These are phyloP conservation scores for Leishmania turanica DNA, from an alignment of 208 protist species.

Conservation along the genomic window DNA sequence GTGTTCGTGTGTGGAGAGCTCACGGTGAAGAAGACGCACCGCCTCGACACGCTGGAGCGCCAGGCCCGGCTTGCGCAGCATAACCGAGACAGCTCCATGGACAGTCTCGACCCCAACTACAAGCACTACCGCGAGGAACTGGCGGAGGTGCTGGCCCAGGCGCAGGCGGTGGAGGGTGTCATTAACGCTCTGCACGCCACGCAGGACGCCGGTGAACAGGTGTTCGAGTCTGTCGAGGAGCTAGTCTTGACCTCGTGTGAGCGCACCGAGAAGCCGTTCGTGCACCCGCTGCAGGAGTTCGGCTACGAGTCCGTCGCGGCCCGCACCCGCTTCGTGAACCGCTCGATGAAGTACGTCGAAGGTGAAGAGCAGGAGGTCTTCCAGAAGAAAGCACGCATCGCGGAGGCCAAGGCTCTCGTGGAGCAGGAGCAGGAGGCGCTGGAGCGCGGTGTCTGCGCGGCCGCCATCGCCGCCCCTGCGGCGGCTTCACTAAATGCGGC, in stretches of 20 bases:
- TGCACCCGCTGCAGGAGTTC: constrained; percentile 85
- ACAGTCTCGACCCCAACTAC: constrained; percentile 87
- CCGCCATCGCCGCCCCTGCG: constrained; percentile 1
- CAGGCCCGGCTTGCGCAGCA: constrained; percentile 77
- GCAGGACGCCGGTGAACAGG: constrained; percentile 78
- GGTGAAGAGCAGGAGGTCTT: constrained; percentile 78
- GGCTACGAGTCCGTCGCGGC: constrained; percentile 65
- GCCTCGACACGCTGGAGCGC: constrained; percentile 84
- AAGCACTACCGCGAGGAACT: constrained; percentile 69
- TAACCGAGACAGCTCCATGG: constrained; percentile 83
- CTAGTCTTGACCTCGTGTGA: constrained; percentile 49
- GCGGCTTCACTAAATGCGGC: constrained; percentile 5
- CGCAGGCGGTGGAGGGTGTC: constrained; percentile 76
- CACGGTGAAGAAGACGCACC: constrained; percentile 87
- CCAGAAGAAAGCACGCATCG: constrained; percentile 57
- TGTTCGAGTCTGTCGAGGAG: constrained; percentile 78
- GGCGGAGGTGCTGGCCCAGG: constrained; percentile 67
- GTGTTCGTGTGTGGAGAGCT: constrained; percentile 75
- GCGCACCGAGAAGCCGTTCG: constrained; percentile 46
- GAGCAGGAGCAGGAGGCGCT: constrained; percentile 61
- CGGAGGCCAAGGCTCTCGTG: constrained; percentile 63
- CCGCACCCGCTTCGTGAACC: constrained; percentile 70
- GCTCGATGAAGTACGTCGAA: constrained; percentile 78
- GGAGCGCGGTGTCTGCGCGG: constrained; percentile 46
- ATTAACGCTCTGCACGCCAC: constrained; percentile 83